Base-by-base conservation (phyloP, 2,329 filamentous ascomycete genomes). In the Aureobasidium zeae region DNA sequence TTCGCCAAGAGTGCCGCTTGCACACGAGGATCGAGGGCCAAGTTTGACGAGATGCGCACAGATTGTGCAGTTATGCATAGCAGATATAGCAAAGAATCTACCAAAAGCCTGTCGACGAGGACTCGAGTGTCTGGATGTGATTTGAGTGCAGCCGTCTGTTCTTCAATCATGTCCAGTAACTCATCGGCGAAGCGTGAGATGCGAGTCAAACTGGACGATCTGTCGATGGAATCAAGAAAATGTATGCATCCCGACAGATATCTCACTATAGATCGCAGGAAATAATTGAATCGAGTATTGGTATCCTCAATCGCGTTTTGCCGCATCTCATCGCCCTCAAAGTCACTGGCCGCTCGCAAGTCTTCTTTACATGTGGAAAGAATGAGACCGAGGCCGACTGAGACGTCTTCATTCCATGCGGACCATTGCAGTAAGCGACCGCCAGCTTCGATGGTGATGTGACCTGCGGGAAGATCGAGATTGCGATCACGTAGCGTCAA, bases 381-480 rank as follows among this genome's bases (percentile, higher is more conserved):
- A 1, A 65, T 56, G 16, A 51, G 46, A 4, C 57, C 59, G 16
- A 75, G 47, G 30, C 69, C 63, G 2, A 69, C 67, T 21, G 66
- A 71, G 1, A 75, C 68, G 10, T 66, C 63, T 36, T 79, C 74
- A 41, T 67, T 71, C 76, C 76, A 80, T 3, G 66, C 53, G 19
- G 68, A 65, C 67, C 74, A 79, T 42, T 61, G 60, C 10, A 55
- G 34, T 10, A 51, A 47, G 2, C 55, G 52, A 16, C 58, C 54
- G 11, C 55, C 55, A 22, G 67, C 48, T 6, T 53, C 50, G 15
- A 77, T 58, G 5, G 52, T 53, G 39, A 62, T 57, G 68, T 49
- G 15, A 69, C 68, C 34, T 81, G 61, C 2, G 76, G 55, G 53
- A 81, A 82, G 9, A 76, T 61, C 2, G 76, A 71, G 28, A 78